Percentiles rank a stretch among this genome's conserved stretches.
Evolutionary conservation across 2,329 filamentous ascomycete genomes (phyloP).

Genomic region (Tricladium varicosporioides): DNA sequence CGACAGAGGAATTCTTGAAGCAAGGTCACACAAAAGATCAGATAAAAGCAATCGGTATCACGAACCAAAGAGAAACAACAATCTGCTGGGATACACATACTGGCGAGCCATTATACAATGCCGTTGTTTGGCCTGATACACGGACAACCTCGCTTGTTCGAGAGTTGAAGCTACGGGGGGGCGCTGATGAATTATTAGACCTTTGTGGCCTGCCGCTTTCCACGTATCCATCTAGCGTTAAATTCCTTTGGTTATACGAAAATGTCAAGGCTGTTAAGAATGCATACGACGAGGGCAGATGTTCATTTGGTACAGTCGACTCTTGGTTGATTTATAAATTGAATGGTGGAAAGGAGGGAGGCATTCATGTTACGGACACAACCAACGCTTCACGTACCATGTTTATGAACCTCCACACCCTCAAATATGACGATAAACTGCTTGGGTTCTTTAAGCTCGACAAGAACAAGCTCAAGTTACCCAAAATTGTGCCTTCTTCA

Average conservation of each 20-base stretch:
- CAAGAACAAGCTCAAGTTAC: slow-evolving; percentile 64
- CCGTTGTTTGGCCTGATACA: slow-evolving; percentile 86
- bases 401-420: slow-evolving; percentile 79
- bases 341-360: slow-evolving; percentile 64
- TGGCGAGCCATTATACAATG: slow-evolving; percentile 74
- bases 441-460: slow-evolving; percentile 75
- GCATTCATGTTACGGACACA: slow-evolving; percentile 72
- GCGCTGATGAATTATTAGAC: slow-evolving; percentile 63
- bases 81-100: slow-evolving; percentile 77
- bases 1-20: slow-evolving; percentile 65
- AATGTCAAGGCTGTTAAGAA: slow-evolving; percentile 65
- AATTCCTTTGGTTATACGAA: slow-evolving; percentile 73
- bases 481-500: slow-evolving; percentile 75
- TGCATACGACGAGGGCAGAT: slow-evolving; percentile 67
- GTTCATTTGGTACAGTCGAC: slow-evolving; percentile 80
- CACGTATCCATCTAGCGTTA: slow-evolving; percentile 77
- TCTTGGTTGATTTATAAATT: slow-evolving; percentile 79
- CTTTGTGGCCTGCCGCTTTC: slow-evolving; percentile 77
- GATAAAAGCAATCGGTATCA: slow-evolving; percentile 72
- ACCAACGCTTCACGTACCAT: slow-evolving; percentile 84
- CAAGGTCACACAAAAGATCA: slow-evolving; percentile 64
- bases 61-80: slow-evolving; percentile 81
- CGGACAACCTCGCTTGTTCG: slow-evolving; percentile 69
- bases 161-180: slow-evolving; percentile 65
- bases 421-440: slow-evolving; percentile 71